Evolutionary conservation across 2,329 filamentous ascomycete genomes (phyloP).

Genomic region (Epichloe glyceriae): DNA sequence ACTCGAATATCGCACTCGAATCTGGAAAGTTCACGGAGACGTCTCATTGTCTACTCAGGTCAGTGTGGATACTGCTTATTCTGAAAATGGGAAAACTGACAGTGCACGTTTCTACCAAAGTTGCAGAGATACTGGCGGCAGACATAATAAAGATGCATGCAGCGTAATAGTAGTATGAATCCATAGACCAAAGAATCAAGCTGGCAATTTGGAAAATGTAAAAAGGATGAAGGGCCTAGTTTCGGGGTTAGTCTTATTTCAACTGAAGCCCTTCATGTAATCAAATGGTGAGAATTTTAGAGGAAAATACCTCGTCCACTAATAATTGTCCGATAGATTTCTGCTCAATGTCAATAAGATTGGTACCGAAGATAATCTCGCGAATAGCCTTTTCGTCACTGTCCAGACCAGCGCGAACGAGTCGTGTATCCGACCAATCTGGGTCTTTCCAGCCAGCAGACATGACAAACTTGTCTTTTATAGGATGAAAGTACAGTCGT

Average conservation of each 20-base stretch:
- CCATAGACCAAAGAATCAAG: slow-evolving; percentile 84
- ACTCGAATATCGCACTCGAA: slow-evolving; percentile 96
- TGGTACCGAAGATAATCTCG: slow-evolving; percentile 77
- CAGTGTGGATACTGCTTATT: neutral
- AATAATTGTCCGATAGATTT: slow-evolving; percentile 74
- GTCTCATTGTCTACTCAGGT: slow-evolving; percentile 61
- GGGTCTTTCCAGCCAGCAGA: slow-evolving; percentile 92
- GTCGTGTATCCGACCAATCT: slow-evolving; percentile 64
- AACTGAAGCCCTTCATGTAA: neutral
- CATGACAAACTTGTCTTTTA: slow-evolving; percentile 77
- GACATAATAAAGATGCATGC: slow-evolving; percentile 92
- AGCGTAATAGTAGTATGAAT: slow-evolving; percentile 97
- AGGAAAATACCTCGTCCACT: slow-evolving; percentile 58
- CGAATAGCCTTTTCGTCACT: slow-evolving; percentile 76
- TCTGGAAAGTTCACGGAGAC: slow-evolving; percentile 77
- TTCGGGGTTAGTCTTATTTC: neutral
- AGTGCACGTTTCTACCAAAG: slow-evolving; percentile 77
- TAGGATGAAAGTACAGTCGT: slow-evolving; percentile 78
- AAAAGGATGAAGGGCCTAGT: slow-evolving; percentile 82
- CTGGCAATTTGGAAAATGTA: slow-evolving; percentile 97
- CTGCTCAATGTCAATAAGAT: slow-evolving; percentile 85
- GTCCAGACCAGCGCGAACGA: slow-evolving; percentile 68
- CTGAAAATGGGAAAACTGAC: slow-evolving; percentile 30
- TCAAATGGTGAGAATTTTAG: neutral
- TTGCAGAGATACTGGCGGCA: slow-evolving; percentile 77